Evolutionary conservation across 768 basidiomycete species (phyloP), one percentile per base, ranked within the genome.

Genomic region (Rhodotorula toruloides): DNA sequence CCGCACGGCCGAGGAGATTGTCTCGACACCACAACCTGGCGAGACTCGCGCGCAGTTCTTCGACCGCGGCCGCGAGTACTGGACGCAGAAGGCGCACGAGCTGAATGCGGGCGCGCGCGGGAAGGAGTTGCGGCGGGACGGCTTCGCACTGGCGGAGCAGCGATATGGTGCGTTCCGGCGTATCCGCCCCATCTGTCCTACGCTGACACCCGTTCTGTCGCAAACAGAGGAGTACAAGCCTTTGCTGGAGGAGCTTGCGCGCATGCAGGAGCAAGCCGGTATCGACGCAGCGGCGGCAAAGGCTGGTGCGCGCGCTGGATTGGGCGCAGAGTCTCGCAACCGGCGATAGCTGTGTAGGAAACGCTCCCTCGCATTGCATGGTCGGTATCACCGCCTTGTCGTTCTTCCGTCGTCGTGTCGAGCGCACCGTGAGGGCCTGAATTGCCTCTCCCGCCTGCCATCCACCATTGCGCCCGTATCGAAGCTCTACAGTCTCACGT

Each of bases 41-140:
- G 91, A 94, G 76, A 88, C 87, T 0, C 78, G 92, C 13, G 86
- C 89, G 0, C 81, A 82, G 77, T 93, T 93, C 76, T 93, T 91
- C 72, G 84, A 87, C 10, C 84, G 90, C 13, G 86, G 87, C 25
- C 84, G 89, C 21, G 86, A 88, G 71, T 85, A 86, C 74, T 93
- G 91, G 91, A 81, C 87, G 0, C 84, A 84, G 68, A 87, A 84
- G 72, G 90, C 88, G 16, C 81, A 84, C 59, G 78, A 76, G 29
- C 78, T 58, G 42, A 61, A 34, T n/a, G 64, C 76, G 19, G 85
- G 81, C 58, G 86, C 85, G 40, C 83, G 85, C 10, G 91, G 91
- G 12, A 93, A 94, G 76, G 79, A 85, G 73, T 79, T 92, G 4
- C 83, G 90, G 3, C 79, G 86, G 14, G 86, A 89, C 69, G 91